phyloP scores from a whole-genome alignment of 768 basidiomycete genomes.

The Rhizopogon sp. region DNA sequence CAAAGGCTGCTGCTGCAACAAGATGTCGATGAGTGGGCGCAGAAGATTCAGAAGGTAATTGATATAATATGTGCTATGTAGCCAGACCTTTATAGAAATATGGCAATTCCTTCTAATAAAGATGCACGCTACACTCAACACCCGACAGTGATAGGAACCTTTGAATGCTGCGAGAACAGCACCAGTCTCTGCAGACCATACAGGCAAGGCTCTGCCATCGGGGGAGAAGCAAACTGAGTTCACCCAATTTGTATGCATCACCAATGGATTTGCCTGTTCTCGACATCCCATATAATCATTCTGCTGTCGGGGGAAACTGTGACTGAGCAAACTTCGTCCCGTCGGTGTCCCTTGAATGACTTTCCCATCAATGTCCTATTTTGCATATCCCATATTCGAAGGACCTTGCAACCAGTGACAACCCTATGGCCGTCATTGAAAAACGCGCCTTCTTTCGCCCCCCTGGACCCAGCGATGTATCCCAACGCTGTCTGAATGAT shows the following conservation, averaged over 20 bases:
- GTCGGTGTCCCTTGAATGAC: not conserved
- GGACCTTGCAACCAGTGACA: slow-evolving; percentile 22
- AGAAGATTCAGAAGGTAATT: no score
- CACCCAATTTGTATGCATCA: slow-evolving; percentile 8
- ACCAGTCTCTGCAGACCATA: slow-evolving; percentile 4
- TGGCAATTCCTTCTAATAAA: no score
- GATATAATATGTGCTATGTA: no score
- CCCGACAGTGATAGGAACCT: not conserved
- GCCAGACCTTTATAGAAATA: no score
- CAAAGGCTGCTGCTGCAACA: no score
- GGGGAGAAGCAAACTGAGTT: slow-evolving; percentile 11
- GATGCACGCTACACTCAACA: slow-evolving; percentile 29
- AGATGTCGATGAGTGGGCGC: no score
- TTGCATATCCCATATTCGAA: slow-evolving; percentile 2
- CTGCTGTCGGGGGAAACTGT: slow-evolving; percentile 10
- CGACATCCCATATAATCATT: slow-evolving; percentile 10
- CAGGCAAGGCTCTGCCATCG: slow-evolving; percentile 2
- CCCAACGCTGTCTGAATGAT: slow-evolving; percentile 6
- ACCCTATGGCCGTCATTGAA: slow-evolving; percentile 20
- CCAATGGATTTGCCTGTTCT: slow-evolving; percentile 25
- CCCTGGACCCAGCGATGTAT: slow-evolving; percentile 9
- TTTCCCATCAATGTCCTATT: not conserved
- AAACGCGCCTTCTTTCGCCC: slow-evolving; percentile 19
- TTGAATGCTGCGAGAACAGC: not conserved
- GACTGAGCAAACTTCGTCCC: not conserved